These are phyloP conservation scores for Aureobasidium vineae DNA, from an alignment of 2,329 filamentous ascomycete species.

Conservation along the genomic window DNA sequence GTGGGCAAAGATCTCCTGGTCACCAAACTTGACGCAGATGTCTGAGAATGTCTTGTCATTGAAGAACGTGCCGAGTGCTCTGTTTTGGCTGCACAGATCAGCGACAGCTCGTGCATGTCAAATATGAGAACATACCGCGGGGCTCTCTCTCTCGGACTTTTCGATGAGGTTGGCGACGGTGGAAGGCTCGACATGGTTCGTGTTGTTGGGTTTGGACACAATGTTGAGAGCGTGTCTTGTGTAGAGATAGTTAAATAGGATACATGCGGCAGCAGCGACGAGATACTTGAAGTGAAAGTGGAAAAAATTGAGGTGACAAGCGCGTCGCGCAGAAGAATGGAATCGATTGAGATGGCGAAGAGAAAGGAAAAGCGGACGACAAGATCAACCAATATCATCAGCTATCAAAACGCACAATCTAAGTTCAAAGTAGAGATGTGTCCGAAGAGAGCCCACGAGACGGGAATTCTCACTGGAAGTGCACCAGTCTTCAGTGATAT, in stretches of 20 bases:
- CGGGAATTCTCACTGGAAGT: no score
- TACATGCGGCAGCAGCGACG: background rate
- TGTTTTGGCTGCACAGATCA: background rate
- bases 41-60: background rate
- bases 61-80: background rate
- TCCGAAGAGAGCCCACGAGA: no score
- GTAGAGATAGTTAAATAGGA: background rate
- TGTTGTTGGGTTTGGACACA: background rate
- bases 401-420: no score
- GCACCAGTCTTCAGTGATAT: no score
- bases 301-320: no score
- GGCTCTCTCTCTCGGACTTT: background rate
- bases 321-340: background rate
- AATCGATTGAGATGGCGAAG: background rate
- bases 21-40: background rate
- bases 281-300: background rate
- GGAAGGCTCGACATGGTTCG: background rate
- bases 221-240: background rate
- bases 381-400: background rate
- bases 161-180: background rate
- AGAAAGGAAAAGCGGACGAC: background rate
- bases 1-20: constrained; percentile 4
- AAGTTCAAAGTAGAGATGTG: no score
- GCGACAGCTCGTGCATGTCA: no score
- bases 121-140: background rate